Evolutionary conservation across 2,329 filamentous ascomycete species (phyloP), one percentile per base, ranked within the genome.

Genomic region (Cercospora canescens): DNA sequence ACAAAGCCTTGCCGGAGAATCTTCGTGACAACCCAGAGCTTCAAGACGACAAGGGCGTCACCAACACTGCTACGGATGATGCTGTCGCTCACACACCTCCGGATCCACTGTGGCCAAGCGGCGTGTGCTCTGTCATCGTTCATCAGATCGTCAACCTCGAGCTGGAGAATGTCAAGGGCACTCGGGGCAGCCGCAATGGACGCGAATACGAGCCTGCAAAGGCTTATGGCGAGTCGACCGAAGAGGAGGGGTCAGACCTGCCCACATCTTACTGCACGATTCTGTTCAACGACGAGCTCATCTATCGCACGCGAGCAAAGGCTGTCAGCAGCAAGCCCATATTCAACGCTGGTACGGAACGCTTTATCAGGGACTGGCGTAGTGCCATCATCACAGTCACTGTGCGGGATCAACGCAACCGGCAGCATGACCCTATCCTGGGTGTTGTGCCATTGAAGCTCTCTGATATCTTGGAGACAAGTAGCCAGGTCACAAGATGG

Each of bases 101-200:
- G 0, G 94, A 98, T 76, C 94, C 94, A n/a, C 85, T 97, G 6
- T 98, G 93, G 93, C 95, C 94, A 1, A 96, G 91, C 72, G 95
- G 95, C 64, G 84, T 99, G 21, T 89, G 94, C 76, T 93, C 90
- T 72, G 80, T 98, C 39, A 86, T 98, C 50, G 86, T 98, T 28
- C 94, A 98, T 76, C 94, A 98, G 78, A 96, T 98, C 70, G 94
- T 97, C 71, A 96, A 95, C 67, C 85, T 99, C 8, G 93, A 97
- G 78, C 84, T 97, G n/a, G 89, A 91, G 66, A 94, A 97, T 71
- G 87, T 96, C 77, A 93, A 95, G 76, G 94, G 94, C 1, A 95
- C 90, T 12, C 81, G 89, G 7, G 92, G 93, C 5, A 94, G 91
- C 73, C 85, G 91, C 28, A 95, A 92, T 76, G 93, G 92, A 34